Percentiles rank a stretch among this genome's conserved stretches.
These are phyloP conservation scores for Ambrosiella cleistominuta DNA, from an alignment of 2,329 filamentous ascomycete genomes.

Conservation along the genomic window DNA sequence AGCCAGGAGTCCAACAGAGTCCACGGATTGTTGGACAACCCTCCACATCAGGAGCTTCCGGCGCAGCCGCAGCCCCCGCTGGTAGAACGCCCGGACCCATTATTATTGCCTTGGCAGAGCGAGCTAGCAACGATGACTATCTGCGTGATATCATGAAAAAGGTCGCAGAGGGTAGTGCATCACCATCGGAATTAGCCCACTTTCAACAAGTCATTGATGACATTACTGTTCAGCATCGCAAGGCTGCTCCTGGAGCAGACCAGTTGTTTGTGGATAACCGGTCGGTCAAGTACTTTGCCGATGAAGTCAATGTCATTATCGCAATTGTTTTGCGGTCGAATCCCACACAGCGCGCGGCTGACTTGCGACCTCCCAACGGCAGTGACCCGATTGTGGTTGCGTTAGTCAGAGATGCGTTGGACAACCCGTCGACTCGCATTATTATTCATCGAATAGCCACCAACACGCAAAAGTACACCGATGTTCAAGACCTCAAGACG, in stretches of 20 bases:
- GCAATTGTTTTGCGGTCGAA: slow-evolving; percentile 43
- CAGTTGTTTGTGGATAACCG: slow-evolving; percentile 35
- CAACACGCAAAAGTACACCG: slow-evolving; percentile 31
- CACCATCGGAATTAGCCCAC: slow-evolving; percentile 50
- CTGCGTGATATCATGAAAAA: slow-evolving; percentile 69
- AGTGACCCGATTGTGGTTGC: slow-evolving; percentile 39
- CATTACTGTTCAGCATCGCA: slow-evolving; percentile 44
- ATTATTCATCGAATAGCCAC: slow-evolving; percentile 38
- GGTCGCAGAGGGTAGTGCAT: slow-evolving; percentile 59
- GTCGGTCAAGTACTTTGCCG: slow-evolving; percentile 42
- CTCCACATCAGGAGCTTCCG: background rate
- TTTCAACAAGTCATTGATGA: slow-evolving; percentile 73
- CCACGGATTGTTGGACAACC: background rate
- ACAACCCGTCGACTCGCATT: slow-evolving; percentile 30
- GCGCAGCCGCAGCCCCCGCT: slow-evolving; percentile 15
- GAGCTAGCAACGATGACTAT: slow-evolving; percentile 53
- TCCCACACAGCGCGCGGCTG: slow-evolving; percentile 34
- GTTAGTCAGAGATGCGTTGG: slow-evolving; percentile 38
- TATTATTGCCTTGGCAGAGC: slow-evolving; percentile 61
- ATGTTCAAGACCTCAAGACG: slow-evolving; percentile 36
- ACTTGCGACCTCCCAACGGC: slow-evolving; percentile 34
- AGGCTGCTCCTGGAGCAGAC: slow-evolving; percentile 36
- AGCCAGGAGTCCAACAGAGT: background rate
- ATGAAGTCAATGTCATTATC: slow-evolving; percentile 38
- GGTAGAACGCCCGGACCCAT: slow-evolving; percentile 45